These are phyloP conservation scores for Hyaloscypha finlandica DNA, from an alignment of 495 filamentous ascomycete genomes.

Conservation along the genomic window DNA sequence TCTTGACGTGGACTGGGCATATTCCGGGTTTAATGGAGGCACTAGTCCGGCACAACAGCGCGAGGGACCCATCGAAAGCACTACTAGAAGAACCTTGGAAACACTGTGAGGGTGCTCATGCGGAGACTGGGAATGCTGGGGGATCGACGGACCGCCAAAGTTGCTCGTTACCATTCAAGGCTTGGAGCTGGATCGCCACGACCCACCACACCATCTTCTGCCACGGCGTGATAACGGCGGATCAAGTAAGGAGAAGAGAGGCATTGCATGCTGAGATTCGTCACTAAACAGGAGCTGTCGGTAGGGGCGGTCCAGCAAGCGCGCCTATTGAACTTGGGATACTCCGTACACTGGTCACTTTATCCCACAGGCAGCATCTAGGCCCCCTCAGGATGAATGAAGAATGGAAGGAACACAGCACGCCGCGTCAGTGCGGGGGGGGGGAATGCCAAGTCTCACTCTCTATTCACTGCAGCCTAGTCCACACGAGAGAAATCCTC, in stretches of 20 bases:
- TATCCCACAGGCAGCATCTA: neutral
- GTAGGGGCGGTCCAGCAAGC: neutral
- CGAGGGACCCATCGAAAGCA: neutral
- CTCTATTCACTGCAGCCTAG: neutral
- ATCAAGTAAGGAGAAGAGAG: neutral
- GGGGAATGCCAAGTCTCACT: neutral
- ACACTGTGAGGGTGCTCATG: neutral
- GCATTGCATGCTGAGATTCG: neutral
- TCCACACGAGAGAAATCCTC: neutral
- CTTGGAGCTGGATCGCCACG: neutral
- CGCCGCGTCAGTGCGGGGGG: neutral
- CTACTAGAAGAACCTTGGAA: neutral
- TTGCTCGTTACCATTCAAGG: neutral
- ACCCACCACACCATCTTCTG: neutral
- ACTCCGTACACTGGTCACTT: neutral
- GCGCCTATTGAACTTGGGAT: too few species aligned
- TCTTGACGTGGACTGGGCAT: too few species aligned
- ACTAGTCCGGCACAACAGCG: neutral
- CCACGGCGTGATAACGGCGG: neutral
- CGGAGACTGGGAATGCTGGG: neutral
- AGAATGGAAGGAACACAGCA: neutral
- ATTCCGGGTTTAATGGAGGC: neutral
- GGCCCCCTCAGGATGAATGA: neutral
- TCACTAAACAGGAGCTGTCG: neutral
- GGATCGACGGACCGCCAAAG: neutral